phyloP scores from a whole-genome alignment of 371 early-diverging fungal genomes.

The Syncephalastrum monosporum region DNA sequence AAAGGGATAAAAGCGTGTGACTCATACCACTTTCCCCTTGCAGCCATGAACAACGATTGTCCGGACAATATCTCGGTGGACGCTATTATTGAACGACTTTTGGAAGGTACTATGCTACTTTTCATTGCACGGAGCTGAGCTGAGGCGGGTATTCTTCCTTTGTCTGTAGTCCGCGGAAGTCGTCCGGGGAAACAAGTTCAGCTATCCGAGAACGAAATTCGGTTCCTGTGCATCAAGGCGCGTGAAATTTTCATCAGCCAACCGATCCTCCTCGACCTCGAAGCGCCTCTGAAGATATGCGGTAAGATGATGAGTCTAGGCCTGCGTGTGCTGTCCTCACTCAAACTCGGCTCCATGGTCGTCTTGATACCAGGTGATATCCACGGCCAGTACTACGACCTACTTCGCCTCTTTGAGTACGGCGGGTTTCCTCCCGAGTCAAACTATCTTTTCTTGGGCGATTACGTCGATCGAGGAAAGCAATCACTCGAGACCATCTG shows the following conservation, averaged over 20 bases:
- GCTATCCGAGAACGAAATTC: slow-evolving; percentile 82
- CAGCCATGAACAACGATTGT: slow-evolving; percentile 11
- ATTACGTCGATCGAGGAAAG: slow-evolving; percentile 95
- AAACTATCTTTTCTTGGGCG: slow-evolving; percentile 94
- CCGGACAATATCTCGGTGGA: slow-evolving; percentile 20
- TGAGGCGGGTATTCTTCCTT: slow-evolving; percentile 6
- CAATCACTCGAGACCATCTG: slow-evolving; percentile 81
- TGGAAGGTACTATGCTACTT: slow-evolving; percentile 21
- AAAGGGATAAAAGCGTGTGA: not conserved
- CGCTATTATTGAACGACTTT: slow-evolving; percentile 22
- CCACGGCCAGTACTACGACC: slow-evolving; percentile 94
- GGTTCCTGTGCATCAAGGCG: slow-evolving; percentile 81
- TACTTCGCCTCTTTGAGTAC: slow-evolving; percentile 90
- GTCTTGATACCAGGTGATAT: slow-evolving; percentile 42
- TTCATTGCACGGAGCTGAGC: not conserved
- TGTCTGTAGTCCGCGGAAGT: slow-evolving; percentile 79
- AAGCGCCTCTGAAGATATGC: slow-evolving; percentile 96
- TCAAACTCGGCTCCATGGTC: not conserved
- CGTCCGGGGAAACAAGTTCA: slow-evolving; percentile 90
- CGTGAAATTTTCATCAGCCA: slow-evolving; percentile 93
- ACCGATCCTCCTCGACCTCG: slow-evolving; percentile 92
- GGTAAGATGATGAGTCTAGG: slow-evolving; percentile 41
- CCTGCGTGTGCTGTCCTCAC: slow-evolving; percentile 47
- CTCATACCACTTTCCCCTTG: not conserved
- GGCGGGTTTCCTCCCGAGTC: slow-evolving; percentile 91